Percentiles rank a stretch among this genome's conserved stretches.
These are phyloP conservation scores for Lentinula guzmanii DNA, from an alignment of 768 basidiomycete species.

Conservation along the genomic window DNA sequence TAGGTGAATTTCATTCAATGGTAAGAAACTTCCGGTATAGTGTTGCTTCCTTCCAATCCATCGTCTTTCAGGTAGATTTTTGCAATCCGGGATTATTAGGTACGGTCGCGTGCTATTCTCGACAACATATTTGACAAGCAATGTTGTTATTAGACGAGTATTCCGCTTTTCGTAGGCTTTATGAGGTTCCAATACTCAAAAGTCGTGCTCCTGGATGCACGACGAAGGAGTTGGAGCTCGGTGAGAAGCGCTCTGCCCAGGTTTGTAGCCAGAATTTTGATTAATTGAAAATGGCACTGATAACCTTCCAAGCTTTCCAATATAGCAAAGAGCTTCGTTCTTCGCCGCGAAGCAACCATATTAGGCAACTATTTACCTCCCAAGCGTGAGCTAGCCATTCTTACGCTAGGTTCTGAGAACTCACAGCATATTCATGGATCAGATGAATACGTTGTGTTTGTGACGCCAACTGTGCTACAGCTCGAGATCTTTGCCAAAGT, in stretches of 20 bases:
- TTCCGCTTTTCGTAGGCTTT: conserved; percentile 68
- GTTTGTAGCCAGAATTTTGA: conserved; percentile 28
- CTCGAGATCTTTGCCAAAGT: conserved; percentile 72
- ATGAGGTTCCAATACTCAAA: conserved; percentile 82
- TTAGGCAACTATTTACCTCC: conserved; percentile 84
- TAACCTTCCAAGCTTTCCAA: conserved; percentile 46
- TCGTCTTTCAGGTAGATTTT: conserved; percentile 66
- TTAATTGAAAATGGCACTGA: neutral
- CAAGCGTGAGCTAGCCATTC: conserved; percentile 54
- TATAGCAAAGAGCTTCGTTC: conserved; percentile 83
- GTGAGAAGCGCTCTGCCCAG: conserved; percentile 72
- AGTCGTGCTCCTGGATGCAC: conserved; percentile 77
- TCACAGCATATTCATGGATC: neutral
- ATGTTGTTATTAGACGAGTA: conserved; percentile 55
- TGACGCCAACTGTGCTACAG: conserved; percentile 83
- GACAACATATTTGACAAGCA: neutral
- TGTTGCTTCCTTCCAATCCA: neutral
- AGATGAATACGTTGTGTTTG: conserved; percentile 99
- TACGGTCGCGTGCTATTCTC: conserved; percentile 19
- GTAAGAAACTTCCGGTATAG: conserved; percentile 32
- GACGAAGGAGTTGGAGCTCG: conserved; percentile 66
- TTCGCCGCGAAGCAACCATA: conserved; percentile 82
- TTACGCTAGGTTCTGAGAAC: neutral
- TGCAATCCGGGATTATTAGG: conserved; percentile 91
- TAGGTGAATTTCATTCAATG: conserved; percentile 96